Percentiles rank a stretch among this genome's conserved stretches.
phyloP scores from a whole-genome alignment of 1,139 yeast species.

The Kodamaea ohmeri region DNA sequence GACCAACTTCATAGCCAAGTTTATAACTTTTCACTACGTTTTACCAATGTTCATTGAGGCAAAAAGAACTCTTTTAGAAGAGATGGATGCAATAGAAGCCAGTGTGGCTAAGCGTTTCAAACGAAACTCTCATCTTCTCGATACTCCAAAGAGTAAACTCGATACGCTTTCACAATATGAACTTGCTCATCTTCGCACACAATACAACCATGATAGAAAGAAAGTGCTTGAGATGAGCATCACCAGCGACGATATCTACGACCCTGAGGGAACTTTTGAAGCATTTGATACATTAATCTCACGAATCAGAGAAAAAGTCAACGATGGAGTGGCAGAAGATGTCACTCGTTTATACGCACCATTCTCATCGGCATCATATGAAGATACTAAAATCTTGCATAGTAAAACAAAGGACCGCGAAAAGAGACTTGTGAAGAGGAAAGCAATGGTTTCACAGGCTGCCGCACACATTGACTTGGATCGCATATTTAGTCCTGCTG shows the following conservation, averaged over 20 bases:
- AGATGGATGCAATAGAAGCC: slow-evolving; percentile 34
- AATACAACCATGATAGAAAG: slow-evolving; percentile 1
- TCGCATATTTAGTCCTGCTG: slow-evolving; percentile 54
- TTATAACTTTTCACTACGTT: too few relatives aligned
- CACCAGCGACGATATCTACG: slow-evolving; percentile 20
- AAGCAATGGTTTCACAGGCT: slow-evolving; percentile 45
- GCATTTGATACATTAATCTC: slow-evolving; percentile 44
- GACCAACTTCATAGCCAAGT: too few relatives aligned
- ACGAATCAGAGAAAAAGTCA: slow-evolving; percentile 27
- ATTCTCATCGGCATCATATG: slow-evolving; percentile 29
- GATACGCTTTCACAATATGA: slow-evolving; percentile 66
- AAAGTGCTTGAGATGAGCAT: background rate
- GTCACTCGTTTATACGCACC: slow-evolving; percentile 33
- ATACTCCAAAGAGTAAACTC: slow-evolving; percentile 33
- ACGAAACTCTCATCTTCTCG: slow-evolving; percentile 25
- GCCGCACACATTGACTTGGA: slow-evolving; percentile 50
- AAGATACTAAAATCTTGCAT: slow-evolving; percentile 9
- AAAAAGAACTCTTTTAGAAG: slow-evolving; percentile 38
- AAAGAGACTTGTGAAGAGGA: slow-evolving; percentile 29
- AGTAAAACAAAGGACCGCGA: slow-evolving; percentile 15
- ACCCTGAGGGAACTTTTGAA: slow-evolving; percentile 29
- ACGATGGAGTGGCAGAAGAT: slow-evolving; percentile 28
- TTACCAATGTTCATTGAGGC: slow-evolving; percentile 27
- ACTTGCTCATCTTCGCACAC: slow-evolving; percentile 27
- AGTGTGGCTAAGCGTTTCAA: slow-evolving; percentile 32